These are phyloP conservation scores for Aspergillus niger DNA, from an alignment of 2,329 filamentous ascomycete genomes.

Conservation along the genomic window DNA sequence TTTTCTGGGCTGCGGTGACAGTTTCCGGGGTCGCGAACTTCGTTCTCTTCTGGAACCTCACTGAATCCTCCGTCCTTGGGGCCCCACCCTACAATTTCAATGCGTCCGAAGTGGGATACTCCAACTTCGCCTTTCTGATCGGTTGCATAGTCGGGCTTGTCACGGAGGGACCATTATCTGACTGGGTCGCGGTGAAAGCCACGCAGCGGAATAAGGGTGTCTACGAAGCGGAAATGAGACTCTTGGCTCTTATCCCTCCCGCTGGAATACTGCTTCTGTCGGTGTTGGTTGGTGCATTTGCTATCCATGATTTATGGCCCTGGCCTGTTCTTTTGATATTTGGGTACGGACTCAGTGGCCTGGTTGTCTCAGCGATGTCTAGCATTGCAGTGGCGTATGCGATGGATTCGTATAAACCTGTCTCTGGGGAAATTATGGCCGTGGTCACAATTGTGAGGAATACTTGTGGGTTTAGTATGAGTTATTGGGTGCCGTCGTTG, in stretches of 20 bases:
- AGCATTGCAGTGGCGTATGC: constrained; percentile 9
- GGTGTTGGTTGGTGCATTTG: background rate
- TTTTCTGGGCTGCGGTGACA: constrained; percentile 3
- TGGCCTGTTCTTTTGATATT: constrained; percentile 8
- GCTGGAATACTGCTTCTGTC: background rate
- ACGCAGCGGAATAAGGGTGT: background rate
- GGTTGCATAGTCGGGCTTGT: constrained; percentile 1
- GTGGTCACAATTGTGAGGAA: constrained; percentile 10
- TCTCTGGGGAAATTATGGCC: constrained; percentile 9
- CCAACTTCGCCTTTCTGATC: constrained; percentile 9
- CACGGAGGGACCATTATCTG: constrained; percentile 11
- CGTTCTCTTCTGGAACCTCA: constrained; percentile 12
- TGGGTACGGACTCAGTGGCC: constrained; percentile 1
- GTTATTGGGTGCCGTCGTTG: constrained; percentile 6
- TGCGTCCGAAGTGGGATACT: background rate
- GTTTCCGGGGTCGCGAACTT: constrained; percentile 3
- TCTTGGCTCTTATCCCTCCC: constrained; percentile 4
- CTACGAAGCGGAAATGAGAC: constrained; percentile 11
- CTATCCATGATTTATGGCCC: background rate
- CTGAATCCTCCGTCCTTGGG: constrained; percentile 4
- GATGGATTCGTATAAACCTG: constrained; percentile 9
- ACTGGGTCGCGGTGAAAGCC: background rate
- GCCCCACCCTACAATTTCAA: constrained; percentile 8
- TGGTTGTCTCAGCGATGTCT: constrained; percentile 1
- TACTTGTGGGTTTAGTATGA: constrained; percentile 10